Evolutionary conservation across 352 stramenopile genomes (phyloP).

Genomic region (Phytophthora lateralis): DNA sequence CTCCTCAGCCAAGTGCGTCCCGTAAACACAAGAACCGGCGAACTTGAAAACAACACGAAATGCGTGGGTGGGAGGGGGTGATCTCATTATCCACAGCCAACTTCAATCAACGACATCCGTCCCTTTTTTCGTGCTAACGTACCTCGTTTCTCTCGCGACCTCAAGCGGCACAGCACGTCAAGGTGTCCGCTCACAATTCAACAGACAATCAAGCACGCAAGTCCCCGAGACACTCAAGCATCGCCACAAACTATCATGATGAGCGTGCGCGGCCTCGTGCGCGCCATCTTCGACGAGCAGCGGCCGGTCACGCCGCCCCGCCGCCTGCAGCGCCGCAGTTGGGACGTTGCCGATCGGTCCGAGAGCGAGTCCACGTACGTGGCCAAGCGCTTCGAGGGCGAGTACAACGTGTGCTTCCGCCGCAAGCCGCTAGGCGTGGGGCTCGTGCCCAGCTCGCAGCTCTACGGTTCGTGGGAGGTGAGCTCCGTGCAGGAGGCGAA

Average conservation of each 20-base stretch:
- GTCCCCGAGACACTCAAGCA: slow-evolving; percentile 1
- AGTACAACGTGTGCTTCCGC: slow-evolving; percentile 74
- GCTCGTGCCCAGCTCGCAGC: slow-evolving; percentile 78
- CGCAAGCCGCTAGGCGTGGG: slow-evolving; percentile 72
- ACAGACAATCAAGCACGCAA: background rate
- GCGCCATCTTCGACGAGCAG: slow-evolving; percentile 45
- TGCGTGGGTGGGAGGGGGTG: too few species aligned
- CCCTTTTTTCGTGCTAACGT: background rate
- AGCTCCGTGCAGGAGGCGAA: slow-evolving; percentile 45
- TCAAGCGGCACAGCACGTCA: slow-evolving; percentile 25
- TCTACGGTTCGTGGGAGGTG: slow-evolving; percentile 83
- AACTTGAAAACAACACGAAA: too few species aligned
- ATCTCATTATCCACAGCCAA: too few species aligned
- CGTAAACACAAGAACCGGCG: too few species aligned
- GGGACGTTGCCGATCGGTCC: slow-evolving; percentile 15
- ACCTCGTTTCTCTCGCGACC: slow-evolving; percentile 12
- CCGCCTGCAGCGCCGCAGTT: slow-evolving; percentile 20
- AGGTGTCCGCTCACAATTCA: slow-evolving; percentile 20
- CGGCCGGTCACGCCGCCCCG: slow-evolving; percentile 15
- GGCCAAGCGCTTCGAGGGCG: slow-evolving; percentile 57
- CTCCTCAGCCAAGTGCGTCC: too few species aligned
- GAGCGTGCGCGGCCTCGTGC: slow-evolving; percentile 37
- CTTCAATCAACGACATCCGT: background rate
- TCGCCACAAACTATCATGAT: slow-evolving; percentile 19
- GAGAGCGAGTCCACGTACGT: slow-evolving; percentile 44